Evolutionary conservation across 106 monocot species (phyloP).

Genomic region (Posidonia australis): DNA sequence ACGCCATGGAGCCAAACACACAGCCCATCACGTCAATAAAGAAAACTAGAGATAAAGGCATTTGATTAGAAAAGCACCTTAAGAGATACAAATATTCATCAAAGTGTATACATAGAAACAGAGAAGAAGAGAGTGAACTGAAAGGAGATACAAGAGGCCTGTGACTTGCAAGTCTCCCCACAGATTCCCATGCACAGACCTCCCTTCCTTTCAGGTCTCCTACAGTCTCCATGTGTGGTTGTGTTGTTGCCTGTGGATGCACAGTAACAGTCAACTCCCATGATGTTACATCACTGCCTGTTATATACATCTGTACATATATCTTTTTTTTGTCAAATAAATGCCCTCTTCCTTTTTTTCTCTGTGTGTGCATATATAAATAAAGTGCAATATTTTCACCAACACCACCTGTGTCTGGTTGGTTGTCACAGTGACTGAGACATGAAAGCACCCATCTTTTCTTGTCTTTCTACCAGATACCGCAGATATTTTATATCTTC

Average conservation of each 20-base stretch:
- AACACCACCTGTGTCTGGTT: slow-evolving; percentile 17
- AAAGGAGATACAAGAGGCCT: not conserved
- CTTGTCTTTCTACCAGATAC: slow-evolving; percentile 1
- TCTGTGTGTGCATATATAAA: not conserved
- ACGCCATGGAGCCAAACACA: too few species aligned
- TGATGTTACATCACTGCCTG: slow-evolving; percentile 9
- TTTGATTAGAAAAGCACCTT: not conserved
- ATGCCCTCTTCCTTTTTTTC: not conserved
- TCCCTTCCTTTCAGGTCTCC: slow-evolving; percentile 1
- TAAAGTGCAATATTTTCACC: not conserved
- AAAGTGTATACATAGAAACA: not conserved
- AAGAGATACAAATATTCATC: not conserved
- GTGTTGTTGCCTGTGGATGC: not conserved
- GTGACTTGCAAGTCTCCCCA: not conserved
- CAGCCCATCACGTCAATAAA: too few species aligned
- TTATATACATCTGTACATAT: not conserved
- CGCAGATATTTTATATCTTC: not conserved
- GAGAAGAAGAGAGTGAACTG: not conserved
- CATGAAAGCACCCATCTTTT: slow-evolving; percentile 52
- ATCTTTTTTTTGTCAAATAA: not conserved
- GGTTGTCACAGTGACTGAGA: slow-evolving; percentile 47
- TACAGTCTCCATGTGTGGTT: slow-evolving; percentile 9
- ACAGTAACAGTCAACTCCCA: slow-evolving; percentile 3
- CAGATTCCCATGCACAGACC: slow-evolving; percentile 5
- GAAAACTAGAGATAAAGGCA: too few species aligned